These are phyloP conservation scores for Rhizopus delemar DNA, from an alignment of 371 early-diverging fungal genomes.

Conservation along the genomic window DNA sequence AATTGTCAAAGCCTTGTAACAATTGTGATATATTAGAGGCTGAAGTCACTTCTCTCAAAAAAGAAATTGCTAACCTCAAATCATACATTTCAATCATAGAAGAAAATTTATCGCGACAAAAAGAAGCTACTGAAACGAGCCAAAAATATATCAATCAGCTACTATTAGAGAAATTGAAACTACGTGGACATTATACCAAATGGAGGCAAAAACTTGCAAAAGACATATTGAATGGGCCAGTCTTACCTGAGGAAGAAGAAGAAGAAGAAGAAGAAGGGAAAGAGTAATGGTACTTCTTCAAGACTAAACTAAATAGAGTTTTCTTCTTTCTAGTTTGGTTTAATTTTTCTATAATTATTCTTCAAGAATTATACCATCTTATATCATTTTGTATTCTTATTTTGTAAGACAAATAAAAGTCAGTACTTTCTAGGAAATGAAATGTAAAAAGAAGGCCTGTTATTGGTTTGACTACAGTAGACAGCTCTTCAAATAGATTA, in stretches of 20 bases:
- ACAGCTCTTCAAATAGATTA: too few species aligned
- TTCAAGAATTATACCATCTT: neutral
- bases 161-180: neutral
- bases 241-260: constrained; percentile 4
- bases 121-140: neutral
- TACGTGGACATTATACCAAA: neutral
- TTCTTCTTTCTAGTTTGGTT: neutral
- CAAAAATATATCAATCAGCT: constrained; percentile 4
- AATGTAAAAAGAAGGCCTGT: neutral
- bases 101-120: constrained; percentile 15
- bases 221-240: constrained; percentile 1
- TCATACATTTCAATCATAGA: constrained; percentile 12
- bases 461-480: neutral
- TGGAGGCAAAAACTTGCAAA: constrained; percentile 7
- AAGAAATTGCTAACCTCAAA: constrained; percentile 18
- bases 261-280: neutral
- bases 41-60: constrained; percentile 2
- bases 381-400: too few species aligned
- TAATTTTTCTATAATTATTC: neutral
- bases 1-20: neutral
- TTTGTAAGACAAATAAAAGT: too few species aligned
- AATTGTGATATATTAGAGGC: constrained; percentile 14
- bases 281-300: too few species aligned
- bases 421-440: too few species aligned
- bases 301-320: too few species aligned